Evolutionary conservation across 257 asterid species (phyloP).

Genomic region (Forsythia viridissima): DNA sequence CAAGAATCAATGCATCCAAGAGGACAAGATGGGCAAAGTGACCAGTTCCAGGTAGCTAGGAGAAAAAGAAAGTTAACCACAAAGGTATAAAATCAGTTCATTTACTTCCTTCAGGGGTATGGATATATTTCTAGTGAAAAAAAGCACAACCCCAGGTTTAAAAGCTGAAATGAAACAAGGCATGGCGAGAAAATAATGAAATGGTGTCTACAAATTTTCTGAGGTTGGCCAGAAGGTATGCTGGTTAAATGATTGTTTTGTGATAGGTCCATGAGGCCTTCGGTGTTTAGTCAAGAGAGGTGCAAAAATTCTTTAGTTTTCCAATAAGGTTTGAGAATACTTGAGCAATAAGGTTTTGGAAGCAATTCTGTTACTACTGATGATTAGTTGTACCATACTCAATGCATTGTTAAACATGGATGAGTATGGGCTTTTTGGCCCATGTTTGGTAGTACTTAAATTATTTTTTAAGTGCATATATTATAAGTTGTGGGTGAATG

Average conservation of each 20-base stretch:
- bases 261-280: not conserved
- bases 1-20: constrained; percentile 30
- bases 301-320: not conserved
- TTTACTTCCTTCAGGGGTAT: constrained; percentile 8
- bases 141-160: not conserved
- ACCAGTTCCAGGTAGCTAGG: constrained; percentile 2
- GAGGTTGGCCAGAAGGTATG: not conserved
- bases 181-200: not conserved
- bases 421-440: not conserved
- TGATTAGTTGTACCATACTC: not conserved
- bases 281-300: not conserved
- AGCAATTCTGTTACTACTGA: not conserved
- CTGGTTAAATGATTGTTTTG: too few species aligned
- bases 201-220: not conserved
- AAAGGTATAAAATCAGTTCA: constrained; percentile 39
- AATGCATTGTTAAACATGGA: not conserved
- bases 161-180: constrained; percentile 16
- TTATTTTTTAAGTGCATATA: too few species aligned
- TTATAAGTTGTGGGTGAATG: too few species aligned
- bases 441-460: too few species aligned
- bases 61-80: constrained; percentile 28
- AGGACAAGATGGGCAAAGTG: not conserved
- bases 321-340: not conserved
- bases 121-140: not conserved
- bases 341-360: not conserved